phyloP scores from a whole-genome alignment of 2,329 filamentous ascomycete species.

The Xylariaceae sp. region DNA sequence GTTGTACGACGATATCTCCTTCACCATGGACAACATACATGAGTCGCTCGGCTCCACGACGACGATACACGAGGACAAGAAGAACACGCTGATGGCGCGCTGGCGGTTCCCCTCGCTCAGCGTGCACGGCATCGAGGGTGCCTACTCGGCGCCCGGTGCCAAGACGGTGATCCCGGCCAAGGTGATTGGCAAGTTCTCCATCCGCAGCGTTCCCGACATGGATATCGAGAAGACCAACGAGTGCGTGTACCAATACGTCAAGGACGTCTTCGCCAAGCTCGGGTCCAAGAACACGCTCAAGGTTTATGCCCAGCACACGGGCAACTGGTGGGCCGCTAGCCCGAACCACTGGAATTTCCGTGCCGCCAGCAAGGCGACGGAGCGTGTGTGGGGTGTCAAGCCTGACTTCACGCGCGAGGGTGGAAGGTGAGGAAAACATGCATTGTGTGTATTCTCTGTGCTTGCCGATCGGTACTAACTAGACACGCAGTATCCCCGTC shows the following conservation, averaged over 20 bases:
- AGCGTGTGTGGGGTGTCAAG: slow-evolving; percentile 88
- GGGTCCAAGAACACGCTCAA: slow-evolving; percentile 88
- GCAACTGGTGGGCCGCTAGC: slow-evolving; percentile 98
- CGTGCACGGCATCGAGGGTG: slow-evolving; percentile 90
- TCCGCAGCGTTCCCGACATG: slow-evolving; percentile 97
- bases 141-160: slow-evolving; percentile 85
- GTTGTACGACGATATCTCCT: slow-evolving; percentile 85
- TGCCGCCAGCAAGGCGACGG: slow-evolving; percentile 89
- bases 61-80: slow-evolving; percentile 81
- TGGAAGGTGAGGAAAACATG: slow-evolving; percentile 63
- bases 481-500: slow-evolving; percentile 70
- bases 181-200: slow-evolving; percentile 97
- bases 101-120: slow-evolving; percentile 95
- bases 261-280: slow-evolving; percentile 79
- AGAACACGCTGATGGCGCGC: slow-evolving; percentile 86
- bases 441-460: not conserved
- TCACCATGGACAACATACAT: slow-evolving; percentile 93
- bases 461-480: slow-evolving; percentile 3
- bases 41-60: slow-evolving; percentile 87
- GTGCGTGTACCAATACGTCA: slow-evolving; percentile 75
- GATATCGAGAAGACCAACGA: slow-evolving; percentile 84
- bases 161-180: slow-evolving; percentile 99
- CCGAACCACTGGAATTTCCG: slow-evolving; percentile 99
- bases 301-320: slow-evolving; percentile 76
- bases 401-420: slow-evolving; percentile 96